Conservation (phyloP, 1,284 basidiomycete species). For the Trametes pubescens region DNA sequence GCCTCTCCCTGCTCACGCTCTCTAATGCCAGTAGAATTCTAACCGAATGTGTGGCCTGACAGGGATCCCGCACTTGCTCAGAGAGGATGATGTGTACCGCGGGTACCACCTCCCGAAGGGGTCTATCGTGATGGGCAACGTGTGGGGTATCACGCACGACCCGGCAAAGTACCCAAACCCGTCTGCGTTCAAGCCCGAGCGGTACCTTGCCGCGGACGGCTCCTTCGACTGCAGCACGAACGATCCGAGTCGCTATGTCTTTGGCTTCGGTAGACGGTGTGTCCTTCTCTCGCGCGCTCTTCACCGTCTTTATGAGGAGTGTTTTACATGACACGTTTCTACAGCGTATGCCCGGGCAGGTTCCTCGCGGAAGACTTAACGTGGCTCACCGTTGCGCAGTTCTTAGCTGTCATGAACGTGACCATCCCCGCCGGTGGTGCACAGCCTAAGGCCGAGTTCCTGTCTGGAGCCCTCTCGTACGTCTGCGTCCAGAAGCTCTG, state of each 20-base stretch:
- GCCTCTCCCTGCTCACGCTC: not conserved
- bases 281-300: not conserved
- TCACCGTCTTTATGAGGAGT: too few species aligned
- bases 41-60: too few species aligned
- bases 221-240: conserved; percentile 24
- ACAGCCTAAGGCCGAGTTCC: conserved; percentile 11
- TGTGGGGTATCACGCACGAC: conserved; percentile 38
- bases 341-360: conserved; percentile 19
- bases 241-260: conserved; percentile 21
- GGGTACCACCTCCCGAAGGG: conserved; percentile 35
- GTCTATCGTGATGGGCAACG: conserved; percentile 34
- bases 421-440: not conserved
- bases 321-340: not conserved
- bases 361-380: conserved; percentile 21
- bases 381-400: conserved; percentile 23
- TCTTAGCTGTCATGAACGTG: conserved; percentile 20
- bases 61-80: conserved; percentile 30
- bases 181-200: conserved; percentile 33
- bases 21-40: too few species aligned
- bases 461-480: conserved; percentile 16
- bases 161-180: conserved; percentile 32
- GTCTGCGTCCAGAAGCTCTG: not conserved
- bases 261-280: conserved; percentile 27
- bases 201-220: conserved; percentile 23
- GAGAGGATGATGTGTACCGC: conserved; percentile 34